A percentile compares a stretch with the other conserved stretches of the same genome.
Evolutionary conservation across 2,329 filamentous ascomycete species (phyloP).

Genomic region (Epichloe uncinata): DNA sequence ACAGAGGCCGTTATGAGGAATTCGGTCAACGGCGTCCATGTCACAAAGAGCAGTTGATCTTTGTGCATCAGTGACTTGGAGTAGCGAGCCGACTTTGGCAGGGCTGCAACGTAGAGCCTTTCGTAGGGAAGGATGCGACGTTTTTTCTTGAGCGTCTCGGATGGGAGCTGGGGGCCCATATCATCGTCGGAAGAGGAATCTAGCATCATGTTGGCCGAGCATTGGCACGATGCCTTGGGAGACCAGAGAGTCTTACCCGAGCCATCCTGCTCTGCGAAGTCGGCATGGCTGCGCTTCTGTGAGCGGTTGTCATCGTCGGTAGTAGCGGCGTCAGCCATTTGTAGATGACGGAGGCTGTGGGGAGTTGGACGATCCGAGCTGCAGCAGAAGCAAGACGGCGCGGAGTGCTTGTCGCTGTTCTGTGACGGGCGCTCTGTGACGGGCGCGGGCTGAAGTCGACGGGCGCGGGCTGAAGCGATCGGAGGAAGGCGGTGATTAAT

Average conservation of each 20-base stretch:
- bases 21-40: conserved; percentile 79
- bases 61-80: conserved; percentile 98
- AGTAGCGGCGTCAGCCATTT: conserved; percentile 3
- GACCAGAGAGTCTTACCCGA: conserved; percentile 19
- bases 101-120: conserved; percentile 83
- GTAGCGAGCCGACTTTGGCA: conserved; percentile 71
- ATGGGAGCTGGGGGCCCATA: conserved; percentile 77
- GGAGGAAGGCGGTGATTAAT: background rate
- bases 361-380: background rate
- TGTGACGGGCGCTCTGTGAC: background rate
- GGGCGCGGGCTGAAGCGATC: background rate
- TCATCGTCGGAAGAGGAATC: conserved; percentile 76
- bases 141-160: conserved; percentile 77
- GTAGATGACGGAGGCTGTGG: background rate
- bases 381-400: background rate
- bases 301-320: conserved; percentile 21
- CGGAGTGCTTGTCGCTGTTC: background rate
- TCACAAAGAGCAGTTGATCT: conserved; percentile 80
- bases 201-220: conserved; percentile 13
- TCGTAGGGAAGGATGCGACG: conserved; percentile 83
- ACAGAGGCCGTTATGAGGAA: conserved; percentile 90
- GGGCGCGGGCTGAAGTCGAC: background rate
- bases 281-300: conserved; percentile 40
- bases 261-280: conserved; percentile 35
- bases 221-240: background rate